Conservation (phyloP, 371 early-diverging fungal genomes). For the Thermomucor indicae-seudaticae region DNA sequence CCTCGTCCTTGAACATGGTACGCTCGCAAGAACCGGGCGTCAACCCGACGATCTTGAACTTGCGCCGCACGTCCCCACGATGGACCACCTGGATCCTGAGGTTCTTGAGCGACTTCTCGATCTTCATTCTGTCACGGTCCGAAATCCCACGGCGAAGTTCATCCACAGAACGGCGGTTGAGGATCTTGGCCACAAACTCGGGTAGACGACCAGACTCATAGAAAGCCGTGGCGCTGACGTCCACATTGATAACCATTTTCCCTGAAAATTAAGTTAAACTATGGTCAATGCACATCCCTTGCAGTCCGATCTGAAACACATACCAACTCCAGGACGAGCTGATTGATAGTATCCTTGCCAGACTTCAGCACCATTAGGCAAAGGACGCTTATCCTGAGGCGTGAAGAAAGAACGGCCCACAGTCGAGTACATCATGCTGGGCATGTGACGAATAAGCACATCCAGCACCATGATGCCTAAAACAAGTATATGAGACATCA, state of each 20-base stretch:
- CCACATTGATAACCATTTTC: slow-evolving; percentile 80
- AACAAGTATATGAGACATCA: not conserved
- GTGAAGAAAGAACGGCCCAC: slow-evolving; percentile 92
- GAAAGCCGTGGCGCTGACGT: slow-evolving; percentile 87
- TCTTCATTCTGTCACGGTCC: slow-evolving; percentile 57
- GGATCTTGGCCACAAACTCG: slow-evolving; percentile 61
- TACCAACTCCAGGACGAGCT: slow-evolving; percentile 69
- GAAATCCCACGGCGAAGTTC: slow-evolving; percentile 66
- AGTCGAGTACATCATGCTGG: slow-evolving; percentile 67
- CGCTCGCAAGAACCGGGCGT: slow-evolving; percentile 62
- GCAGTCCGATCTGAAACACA: too few species aligned
- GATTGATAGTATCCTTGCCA: slow-evolving; percentile 95
- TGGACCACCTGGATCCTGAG: slow-evolving; percentile 73
- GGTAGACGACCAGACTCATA: slow-evolving; percentile 70
- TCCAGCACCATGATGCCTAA: slow-evolving; percentile 81
- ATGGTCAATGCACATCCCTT: too few species aligned
- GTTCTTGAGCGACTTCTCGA: slow-evolving; percentile 73
- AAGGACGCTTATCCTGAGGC: slow-evolving; percentile 53
- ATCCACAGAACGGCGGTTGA: slow-evolving; percentile 55
- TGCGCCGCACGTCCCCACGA: slow-evolving; percentile 63
- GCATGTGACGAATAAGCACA: slow-evolving; percentile 76
- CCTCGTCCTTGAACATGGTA: slow-evolving; percentile 65
- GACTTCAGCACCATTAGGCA: slow-evolving; percentile 81
- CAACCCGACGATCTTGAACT: slow-evolving; percentile 67
- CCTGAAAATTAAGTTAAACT: slow-evolving; percentile 13